Evolutionary conservation across 495 filamentous ascomycete genomes (phyloP).

Genomic region (Xylaria sp.): DNA sequence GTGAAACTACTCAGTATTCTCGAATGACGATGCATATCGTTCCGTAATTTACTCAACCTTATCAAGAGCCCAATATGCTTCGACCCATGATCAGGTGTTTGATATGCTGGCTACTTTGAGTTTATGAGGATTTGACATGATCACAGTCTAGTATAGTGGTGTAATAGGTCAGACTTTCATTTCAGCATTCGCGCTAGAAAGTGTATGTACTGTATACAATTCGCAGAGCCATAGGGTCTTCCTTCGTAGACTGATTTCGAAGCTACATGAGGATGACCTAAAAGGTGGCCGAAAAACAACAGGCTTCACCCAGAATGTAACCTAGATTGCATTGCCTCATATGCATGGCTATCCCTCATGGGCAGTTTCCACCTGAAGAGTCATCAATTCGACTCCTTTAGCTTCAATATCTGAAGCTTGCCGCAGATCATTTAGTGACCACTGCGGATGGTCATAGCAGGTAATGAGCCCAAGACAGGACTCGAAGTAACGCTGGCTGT

Average conservation of each 20-base stretch:
- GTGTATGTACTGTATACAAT: slow-evolving; percentile 7
- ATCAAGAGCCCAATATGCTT: neutral
- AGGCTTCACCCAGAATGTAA: neutral
- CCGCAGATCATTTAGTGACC: neutral
- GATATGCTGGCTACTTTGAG: too few relatives aligned
- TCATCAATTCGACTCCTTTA: neutral
- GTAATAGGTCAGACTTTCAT: neutral
- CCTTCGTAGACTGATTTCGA: neutral
- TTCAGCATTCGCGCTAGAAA: neutral
- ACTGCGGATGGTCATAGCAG: neutral
- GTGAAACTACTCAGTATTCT: neutral
- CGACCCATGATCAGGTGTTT: too few relatives aligned
- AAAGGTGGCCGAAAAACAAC: neutral
- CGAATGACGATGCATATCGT: neutral
- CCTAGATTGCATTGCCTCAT: neutral
- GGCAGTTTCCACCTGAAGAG: neutral
- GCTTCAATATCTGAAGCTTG: neutral
- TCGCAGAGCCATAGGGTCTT: neutral
- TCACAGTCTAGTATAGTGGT: neutral
- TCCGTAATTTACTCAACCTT: neutral
- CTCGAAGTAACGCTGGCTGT: neutral
- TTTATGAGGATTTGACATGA: too few relatives aligned
- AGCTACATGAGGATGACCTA: neutral
- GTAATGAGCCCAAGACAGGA: neutral
- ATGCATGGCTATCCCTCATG: neutral